Evolutionary conservation across 106 monocot species (phyloP), one percentile per base, ranked within the genome.

Genomic region (Posidonia australis): DNA sequence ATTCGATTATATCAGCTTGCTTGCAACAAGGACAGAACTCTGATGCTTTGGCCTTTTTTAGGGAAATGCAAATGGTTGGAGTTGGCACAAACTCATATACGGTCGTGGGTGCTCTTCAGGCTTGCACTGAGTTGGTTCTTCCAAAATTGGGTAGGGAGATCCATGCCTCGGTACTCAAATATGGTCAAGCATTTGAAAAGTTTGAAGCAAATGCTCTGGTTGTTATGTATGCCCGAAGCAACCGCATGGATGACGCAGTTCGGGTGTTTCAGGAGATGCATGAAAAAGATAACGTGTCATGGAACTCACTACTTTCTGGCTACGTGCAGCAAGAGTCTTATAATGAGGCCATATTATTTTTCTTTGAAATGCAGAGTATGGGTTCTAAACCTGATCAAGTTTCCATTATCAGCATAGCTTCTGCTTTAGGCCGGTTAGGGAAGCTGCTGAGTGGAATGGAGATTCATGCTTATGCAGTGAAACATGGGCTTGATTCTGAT

Each of bases 251-350:
- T 61, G 17, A 76, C 62, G 90, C 84, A 0, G 13, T 68, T 26
- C 66, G 25, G 25, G 70, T 85, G 55, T 98, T 90, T 57, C 2
- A 21, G 46, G 72, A 75, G 55, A 85, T 87, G 74, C 59, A 1
- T 44, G 71, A 77, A 27, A 90, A 74, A 68, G 90, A 98, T 45
- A 79, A 78, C 49, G 68, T 98, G 29, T 77, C 90, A 9, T 98
- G 96, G 96, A 98, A 98, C 65, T 91, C 96, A 10, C 42, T 98
- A 69, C 84, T 98, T 21, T 87, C 90, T 24, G 78, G 77, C 42
- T 90, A 73, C 69, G 72, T 90, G 66, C 87, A 90, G 28, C 90
- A 87, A 64, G 66, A 57, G 51, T 60, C 76, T 1, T 75, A 83
- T 67, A 45, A 41, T 10, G 72, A 90, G 49, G 74, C 78, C 54